Conservation (phyloP, 2,329 filamentous ascomycete genomes). For the Pseudogymnoascus sp. region DNA sequence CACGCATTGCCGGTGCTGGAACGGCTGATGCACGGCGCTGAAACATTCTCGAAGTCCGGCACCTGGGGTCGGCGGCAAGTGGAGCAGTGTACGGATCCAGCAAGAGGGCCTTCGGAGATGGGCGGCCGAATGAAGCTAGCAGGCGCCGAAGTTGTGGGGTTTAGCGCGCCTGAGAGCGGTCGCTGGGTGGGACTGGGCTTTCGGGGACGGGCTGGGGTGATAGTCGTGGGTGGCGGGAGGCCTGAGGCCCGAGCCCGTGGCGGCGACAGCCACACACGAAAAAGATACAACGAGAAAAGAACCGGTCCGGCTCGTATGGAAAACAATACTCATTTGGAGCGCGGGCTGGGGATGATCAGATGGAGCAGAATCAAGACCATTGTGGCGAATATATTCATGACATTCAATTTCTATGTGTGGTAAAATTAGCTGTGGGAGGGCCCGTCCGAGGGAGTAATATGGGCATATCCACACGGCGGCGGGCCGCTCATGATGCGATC, state of each 20-base stretch:
- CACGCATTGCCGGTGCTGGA: constrained; percentile 1
- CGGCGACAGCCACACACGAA: background rate
- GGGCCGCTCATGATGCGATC: constrained; percentile 4
- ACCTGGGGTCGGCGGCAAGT: background rate
- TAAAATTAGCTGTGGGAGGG: constrained; percentile 5
- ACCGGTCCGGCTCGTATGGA: background rate
- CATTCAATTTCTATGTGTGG: background rate
- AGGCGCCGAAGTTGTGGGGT: constrained; percentile 7
- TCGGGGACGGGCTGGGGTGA: background rate
- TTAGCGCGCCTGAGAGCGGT: background rate
- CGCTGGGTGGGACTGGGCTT: background rate
- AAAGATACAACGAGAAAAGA: constrained; percentile 6
- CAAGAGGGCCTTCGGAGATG: constrained; percentile 2
- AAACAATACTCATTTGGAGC: background rate
- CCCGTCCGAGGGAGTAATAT: constrained; percentile 1
- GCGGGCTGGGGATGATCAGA: background rate
- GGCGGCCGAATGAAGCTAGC: constrained; percentile 5
- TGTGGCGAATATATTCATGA: background rate
- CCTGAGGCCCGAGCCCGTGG: constrained; percentile 2
- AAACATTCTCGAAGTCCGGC: constrained; percentile 8
- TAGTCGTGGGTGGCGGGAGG: background rate
- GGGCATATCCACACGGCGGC: constrained; percentile 7
- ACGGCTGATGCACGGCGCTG: background rate
- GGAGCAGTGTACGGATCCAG: constrained; percentile 1
- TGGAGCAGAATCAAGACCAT: background rate